phyloP scores from a whole-genome alignment of 768 basidiomycete species.

The Auricularia sp. region DNA sequence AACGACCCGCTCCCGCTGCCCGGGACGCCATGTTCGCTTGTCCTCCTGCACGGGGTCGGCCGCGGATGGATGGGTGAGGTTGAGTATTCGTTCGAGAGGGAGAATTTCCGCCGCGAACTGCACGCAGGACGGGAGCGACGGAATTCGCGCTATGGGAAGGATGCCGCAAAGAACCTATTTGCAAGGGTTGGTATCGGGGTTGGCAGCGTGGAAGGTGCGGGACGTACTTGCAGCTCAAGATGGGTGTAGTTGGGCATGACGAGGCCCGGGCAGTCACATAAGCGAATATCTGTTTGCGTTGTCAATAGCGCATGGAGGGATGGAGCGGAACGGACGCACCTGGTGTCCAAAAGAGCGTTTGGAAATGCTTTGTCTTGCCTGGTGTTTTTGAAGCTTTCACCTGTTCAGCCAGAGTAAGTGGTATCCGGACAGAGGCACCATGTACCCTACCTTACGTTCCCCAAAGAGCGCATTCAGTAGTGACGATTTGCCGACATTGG shows the following conservation, averaged over 20 bases:
- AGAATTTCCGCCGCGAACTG: constrained; percentile 54
- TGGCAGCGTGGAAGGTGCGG: too few relatives aligned
- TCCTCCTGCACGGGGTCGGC: constrained; percentile 29
- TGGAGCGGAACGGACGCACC: constrained; percentile 11
- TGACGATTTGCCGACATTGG: constrained; percentile 93
- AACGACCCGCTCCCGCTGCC: constrained; percentile 21
- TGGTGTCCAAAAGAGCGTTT: constrained; percentile 82
- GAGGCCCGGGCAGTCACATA: constrained; percentile 93
- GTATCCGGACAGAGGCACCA: not conserved
- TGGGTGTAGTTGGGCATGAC: constrained; percentile 79
- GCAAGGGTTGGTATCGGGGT: too few relatives aligned
- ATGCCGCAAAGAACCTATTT: constrained; percentile 56
- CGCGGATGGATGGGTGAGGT: constrained; percentile 41
- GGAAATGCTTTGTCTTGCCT: constrained; percentile 95
- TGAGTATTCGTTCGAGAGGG: constrained; percentile 66
- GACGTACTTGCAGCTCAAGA: constrained; percentile 66
- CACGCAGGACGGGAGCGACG: constrained; percentile 79
- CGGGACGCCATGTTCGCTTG: constrained; percentile 73
- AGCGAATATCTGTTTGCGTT: constrained; percentile 42
- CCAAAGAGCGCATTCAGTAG: constrained; percentile 88
- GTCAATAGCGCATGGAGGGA: not conserved
- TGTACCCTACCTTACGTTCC: constrained; percentile 41
- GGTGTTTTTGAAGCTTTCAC: constrained; percentile 69
- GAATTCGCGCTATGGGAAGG: constrained; percentile 71
- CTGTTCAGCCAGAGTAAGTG: not conserved